phyloP scores from a whole-genome alignment of 768 basidiomycete genomes.

The Russula lepida region DNA sequence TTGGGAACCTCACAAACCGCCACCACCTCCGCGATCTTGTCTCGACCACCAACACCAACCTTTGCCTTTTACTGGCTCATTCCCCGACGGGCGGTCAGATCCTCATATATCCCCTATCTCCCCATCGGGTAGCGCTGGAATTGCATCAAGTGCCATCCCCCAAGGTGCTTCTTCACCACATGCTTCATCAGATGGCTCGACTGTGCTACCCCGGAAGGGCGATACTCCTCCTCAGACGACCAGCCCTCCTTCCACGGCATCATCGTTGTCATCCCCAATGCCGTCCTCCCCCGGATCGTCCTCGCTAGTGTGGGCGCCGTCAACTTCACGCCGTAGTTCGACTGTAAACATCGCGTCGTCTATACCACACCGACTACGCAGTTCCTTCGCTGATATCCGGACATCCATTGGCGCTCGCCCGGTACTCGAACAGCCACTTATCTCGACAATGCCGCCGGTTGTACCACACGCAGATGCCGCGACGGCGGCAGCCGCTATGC shows the following conservation, averaged over 20 bases:
- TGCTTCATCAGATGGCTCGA: background rate
- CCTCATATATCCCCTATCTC: background rate
- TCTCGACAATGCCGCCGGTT: constrained; percentile 3
- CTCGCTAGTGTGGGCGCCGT: background rate
- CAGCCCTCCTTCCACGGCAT: constrained; percentile 4
- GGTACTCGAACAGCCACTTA: constrained; percentile 7
- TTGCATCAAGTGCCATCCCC: background rate
- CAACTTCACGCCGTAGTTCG: constrained; percentile 9
- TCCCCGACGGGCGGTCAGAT: background rate
- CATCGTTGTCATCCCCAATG: background rate
- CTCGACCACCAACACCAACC: constrained; percentile 16
- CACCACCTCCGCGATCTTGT: constrained; percentile 44
- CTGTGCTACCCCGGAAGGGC: background rate
- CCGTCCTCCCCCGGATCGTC: constrained; percentile 2
- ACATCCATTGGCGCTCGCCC: constrained; percentile 26
- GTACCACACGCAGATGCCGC: constrained; percentile 43
- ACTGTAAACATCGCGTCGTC: constrained; percentile 23
- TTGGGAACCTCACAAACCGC: constrained; percentile 72
- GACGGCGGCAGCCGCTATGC: constrained; percentile 71
- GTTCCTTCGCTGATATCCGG: constrained; percentile 39
- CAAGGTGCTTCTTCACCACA: background rate
- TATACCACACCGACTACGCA: constrained; percentile 35
- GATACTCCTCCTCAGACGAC: constrained; percentile 10
- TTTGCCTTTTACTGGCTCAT: background rate
- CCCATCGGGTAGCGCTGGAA: background rate